Evolutionary conservation across 2,329 filamentous ascomycete species (phyloP).

Genomic region (Colletotrichum lindemuthianum): DNA sequence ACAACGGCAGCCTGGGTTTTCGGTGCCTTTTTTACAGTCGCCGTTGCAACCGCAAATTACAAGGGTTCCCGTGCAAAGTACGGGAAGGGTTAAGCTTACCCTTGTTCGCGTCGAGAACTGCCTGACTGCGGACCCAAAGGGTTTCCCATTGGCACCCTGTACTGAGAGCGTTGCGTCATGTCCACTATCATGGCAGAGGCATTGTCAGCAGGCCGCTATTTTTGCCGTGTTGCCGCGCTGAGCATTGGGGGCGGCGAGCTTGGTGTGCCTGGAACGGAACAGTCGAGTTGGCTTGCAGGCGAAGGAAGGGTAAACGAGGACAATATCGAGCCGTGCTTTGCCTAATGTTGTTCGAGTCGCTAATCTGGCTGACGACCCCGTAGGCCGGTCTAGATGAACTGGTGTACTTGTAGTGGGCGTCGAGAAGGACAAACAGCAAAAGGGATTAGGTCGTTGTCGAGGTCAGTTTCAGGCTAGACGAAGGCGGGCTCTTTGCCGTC

Average conservation of each 20-base stretch:
- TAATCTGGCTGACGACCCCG: slow-evolving; percentile 12
- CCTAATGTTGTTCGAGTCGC: slow-evolving; percentile 3
- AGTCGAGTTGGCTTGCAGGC: slow-evolving; percentile 4
- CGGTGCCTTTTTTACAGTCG: slow-evolving; percentile 17
- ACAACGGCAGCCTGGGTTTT: slow-evolving; percentile 20
- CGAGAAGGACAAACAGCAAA: neutral
- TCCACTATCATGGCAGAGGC: slow-evolving; percentile 15
- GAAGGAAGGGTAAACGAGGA: neutral
- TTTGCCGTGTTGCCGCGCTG: slow-evolving; percentile 8
- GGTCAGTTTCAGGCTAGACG: neutral
- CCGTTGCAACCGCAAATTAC: slow-evolving; percentile 19
- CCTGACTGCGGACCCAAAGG: slow-evolving; percentile 24
- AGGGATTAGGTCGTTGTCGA: neutral
- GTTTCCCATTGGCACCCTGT: slow-evolving; percentile 25
- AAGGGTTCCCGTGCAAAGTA: slow-evolving; percentile 2
- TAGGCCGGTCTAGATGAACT: slow-evolving; percentile 8
- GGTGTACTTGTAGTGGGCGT: neutral
- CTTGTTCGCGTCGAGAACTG: slow-evolving; percentile 19
- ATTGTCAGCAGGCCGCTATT: neutral
- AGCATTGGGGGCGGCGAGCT: neutral
- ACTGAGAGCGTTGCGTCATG: slow-evolving; percentile 29
- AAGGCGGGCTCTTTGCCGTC: slow-evolving; percentile 7
- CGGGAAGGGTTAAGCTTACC: slow-evolving; percentile 25
- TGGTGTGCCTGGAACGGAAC: neutral
- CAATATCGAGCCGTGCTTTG: slow-evolving; percentile 9